A percentile compares a stretch with the other conserved stretches of the same genome.
Conservation (phyloP, 129 eudicot species). For the Pulicaria dysenterica region DNA sequence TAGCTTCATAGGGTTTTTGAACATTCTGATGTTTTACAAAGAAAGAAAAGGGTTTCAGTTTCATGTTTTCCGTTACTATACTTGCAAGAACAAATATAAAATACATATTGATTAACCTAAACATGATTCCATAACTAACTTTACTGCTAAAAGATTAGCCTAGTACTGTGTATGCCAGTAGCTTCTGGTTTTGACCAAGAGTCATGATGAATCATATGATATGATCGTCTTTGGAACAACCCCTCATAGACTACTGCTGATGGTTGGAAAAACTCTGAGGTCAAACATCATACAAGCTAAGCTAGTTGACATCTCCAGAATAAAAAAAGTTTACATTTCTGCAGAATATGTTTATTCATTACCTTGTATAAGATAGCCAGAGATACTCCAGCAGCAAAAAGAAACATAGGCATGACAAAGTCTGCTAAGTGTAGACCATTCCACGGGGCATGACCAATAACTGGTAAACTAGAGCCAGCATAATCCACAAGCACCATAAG, state of each 20-base stretch:
- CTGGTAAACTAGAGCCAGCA: conserved; percentile 62
- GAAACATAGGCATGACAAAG: conserved; percentile 86
- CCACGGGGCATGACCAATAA: conserved; percentile 80
- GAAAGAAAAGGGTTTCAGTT: conserved; percentile 25
- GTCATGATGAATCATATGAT: neutral
- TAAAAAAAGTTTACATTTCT: neutral
- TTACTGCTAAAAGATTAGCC: conserved; percentile 7
- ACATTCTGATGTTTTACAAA: conserved; percentile 54
- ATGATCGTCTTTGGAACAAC: neutral
- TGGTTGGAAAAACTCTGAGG: conserved; percentile 5
- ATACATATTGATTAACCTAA: neutral
- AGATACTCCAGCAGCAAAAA: conserved; percentile 75
- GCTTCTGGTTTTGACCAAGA: conserved; percentile 10
- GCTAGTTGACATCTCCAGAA: conserved; percentile 14
- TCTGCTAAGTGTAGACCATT: conserved; percentile 76
- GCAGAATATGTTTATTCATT: conserved; percentile 19
- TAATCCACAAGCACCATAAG: conserved; percentile 84
- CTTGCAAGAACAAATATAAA: neutral
- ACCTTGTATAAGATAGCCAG: conserved; percentile 81
- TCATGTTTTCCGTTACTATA: conserved; percentile 11
- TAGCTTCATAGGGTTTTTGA: conserved; percentile 54
- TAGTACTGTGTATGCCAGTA: neutral
- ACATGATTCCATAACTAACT: neutral
- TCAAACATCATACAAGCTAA: conserved; percentile 13
- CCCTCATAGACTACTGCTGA: neutral